Evolutionary conservation across 495 filamentous ascomycete species (phyloP).

Genomic region (Daldinia decipiens): DNA sequence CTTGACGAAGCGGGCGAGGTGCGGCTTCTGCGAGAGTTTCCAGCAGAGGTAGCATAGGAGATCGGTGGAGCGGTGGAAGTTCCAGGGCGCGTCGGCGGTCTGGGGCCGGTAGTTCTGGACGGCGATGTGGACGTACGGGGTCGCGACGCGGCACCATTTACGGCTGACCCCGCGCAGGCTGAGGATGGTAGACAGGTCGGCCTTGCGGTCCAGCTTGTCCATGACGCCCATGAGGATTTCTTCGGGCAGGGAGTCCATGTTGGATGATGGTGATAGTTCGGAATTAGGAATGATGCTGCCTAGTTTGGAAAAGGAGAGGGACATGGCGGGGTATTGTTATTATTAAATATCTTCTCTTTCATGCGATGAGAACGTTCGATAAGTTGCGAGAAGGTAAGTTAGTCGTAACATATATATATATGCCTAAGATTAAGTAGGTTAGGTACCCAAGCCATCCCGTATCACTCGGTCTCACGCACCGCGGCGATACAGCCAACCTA

Average conservation of each 20-base stretch:
- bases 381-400: background rate
- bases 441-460: background rate
- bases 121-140: conserved; percentile 4
- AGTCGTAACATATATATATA: background rate
- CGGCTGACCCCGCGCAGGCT: conserved; percentile 12
- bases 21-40: conserved; percentile 10
- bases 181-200: conserved; percentile 11
- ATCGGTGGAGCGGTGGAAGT: conserved; percentile 4
- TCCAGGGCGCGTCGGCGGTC: background rate
- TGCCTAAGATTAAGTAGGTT: no score
- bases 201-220: conserved; percentile 6
- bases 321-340: background rate
- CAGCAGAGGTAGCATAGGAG: conserved; percentile 8
- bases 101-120: background rate
- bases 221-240: conserved; percentile 8
- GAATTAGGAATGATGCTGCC: background rate
- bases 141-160: conserved; percentile 14
- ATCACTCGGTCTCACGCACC: background rate
- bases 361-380: background rate
- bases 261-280: background rate
- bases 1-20: conserved; percentile 13
- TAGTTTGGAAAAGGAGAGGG: background rate
- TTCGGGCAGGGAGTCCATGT: conserved; percentile 16
- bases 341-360: background rate
- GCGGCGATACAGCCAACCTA: background rate